Percentiles rank a stretch among this genome's conserved stretches.
Conservation (phyloP, 108 stramenopile genomes). For the Cyclotella sp. region DNA sequence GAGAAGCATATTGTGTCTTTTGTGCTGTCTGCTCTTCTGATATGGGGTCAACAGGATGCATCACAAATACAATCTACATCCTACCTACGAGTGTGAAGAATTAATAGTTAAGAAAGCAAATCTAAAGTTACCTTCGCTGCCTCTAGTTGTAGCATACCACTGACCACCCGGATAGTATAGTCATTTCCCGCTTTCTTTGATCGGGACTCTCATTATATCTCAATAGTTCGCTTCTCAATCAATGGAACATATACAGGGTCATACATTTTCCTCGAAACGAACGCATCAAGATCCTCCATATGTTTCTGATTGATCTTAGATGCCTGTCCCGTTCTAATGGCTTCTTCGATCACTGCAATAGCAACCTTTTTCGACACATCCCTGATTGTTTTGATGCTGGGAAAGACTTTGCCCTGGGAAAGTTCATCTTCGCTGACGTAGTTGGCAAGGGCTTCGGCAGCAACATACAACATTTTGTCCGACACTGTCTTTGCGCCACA, state of each 20-base stretch:
- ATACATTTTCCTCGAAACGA: slow-evolving; percentile 85
- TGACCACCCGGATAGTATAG: too few species aligned
- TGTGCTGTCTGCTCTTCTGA: background rate
- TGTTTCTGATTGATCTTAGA: slow-evolving; percentile 67
- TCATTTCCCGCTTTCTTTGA: too few species aligned
- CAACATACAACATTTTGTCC: slow-evolving; percentile 91
- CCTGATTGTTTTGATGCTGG: slow-evolving; percentile 84
- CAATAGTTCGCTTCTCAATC: slow-evolving; percentile 70
- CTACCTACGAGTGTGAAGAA: too few species aligned
- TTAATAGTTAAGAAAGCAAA: too few species aligned
- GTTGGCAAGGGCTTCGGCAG: slow-evolving; percentile 88
- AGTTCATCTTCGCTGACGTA: slow-evolving; percentile 83
- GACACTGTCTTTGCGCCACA: slow-evolving; percentile 85
- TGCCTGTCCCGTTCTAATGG: slow-evolving; percentile 74
- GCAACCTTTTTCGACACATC: slow-evolving; percentile 88
- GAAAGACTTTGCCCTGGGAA: slow-evolving; percentile 86
- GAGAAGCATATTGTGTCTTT: background rate
- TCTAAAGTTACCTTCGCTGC: too few species aligned
- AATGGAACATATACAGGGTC: slow-evolving; percentile 88
- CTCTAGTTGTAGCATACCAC: too few species aligned
- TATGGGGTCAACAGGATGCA: too few species aligned
- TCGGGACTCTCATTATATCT: background rate
- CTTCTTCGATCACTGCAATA: slow-evolving; percentile 89
- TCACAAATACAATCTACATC: too few species aligned
- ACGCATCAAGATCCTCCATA: slow-evolving; percentile 62